Conservation (phyloP, 441 rosid genomes). For the Arabidopsis lyrata region DNA sequence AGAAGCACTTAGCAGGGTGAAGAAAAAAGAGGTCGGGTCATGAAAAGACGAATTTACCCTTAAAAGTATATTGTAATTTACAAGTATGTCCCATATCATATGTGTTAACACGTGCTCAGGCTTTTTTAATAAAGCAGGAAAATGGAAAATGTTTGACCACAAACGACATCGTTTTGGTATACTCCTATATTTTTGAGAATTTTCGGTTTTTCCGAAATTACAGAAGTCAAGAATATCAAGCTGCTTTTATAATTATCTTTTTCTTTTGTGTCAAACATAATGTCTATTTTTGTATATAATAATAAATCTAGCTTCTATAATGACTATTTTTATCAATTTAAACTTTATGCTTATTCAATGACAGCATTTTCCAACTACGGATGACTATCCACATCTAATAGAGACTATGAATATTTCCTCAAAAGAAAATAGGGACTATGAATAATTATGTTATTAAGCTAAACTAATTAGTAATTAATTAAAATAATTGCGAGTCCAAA, state of each 20-base stretch:
- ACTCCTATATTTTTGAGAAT: no score
- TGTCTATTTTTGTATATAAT: neutral
- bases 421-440: neutral
- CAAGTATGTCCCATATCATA: constrained; percentile 45
- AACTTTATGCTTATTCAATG: constrained; percentile 2
- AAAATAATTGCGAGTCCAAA: constrained; percentile 15
- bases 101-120: constrained; percentile 75
- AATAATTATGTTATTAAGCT: constrained; percentile 16
- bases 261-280: constrained; percentile 5
- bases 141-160: constrained; percentile 20
- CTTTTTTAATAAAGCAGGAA: constrained; percentile 47
- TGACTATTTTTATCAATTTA: neutral
- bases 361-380: constrained; percentile 41
- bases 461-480: constrained; percentile 1
- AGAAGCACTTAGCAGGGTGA: constrained; percentile 42
- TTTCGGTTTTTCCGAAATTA: neutral
- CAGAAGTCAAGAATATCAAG: constrained; percentile 40
- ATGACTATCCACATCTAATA: constrained; percentile 30
- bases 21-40: constrained; percentile 35
- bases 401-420: neutral
- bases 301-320: no score
- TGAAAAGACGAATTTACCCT: constrained; percentile 40
- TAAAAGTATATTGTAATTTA: constrained; percentile 15
- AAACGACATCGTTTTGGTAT: constrained; percentile 27
- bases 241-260: constrained; percentile 24